Evolutionary conservation across 805 yeast genomes (phyloP), one percentile per base, ranked within the genome.

Genomic region (Candida easanensis): DNA sequence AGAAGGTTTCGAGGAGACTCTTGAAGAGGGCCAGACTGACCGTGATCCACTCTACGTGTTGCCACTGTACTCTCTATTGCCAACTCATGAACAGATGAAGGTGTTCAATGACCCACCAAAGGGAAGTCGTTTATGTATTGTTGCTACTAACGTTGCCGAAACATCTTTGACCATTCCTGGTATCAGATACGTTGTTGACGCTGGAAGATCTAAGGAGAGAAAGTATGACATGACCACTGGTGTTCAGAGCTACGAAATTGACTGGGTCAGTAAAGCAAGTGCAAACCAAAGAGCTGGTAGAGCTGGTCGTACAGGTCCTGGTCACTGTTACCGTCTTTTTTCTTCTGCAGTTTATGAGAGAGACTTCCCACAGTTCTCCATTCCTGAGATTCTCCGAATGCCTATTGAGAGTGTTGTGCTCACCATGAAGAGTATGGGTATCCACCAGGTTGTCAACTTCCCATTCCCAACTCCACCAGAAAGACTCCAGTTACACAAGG

Each of bases 221-320:
- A 80, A 79, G 48, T 88, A 70, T 57, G 84, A 90, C 50, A 85
- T 84, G 51, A 81, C 79, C 23, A 86, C 88, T 11, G 95, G 96
- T 3, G 95, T 93, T 26, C 98, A 91, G 65, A 85, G 95, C 46
- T 95, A 85, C 64, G 93, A 87, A 57, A 74, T 93, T 38, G 84
- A 79, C 42, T 93, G 97, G 97, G 73, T 90, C 4, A 84, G 96
- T 36, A 89, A 93, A 56, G 99, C 99, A 2, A 84, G 96, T 46
- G 91, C 98, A 0, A 93, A 80, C 52, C 99, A 93, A 70, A 77
- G 99, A 68, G 69, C 95, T 16, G 98, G 98, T 60, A 82, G 98
- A 71, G 98, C 98, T 39, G 98, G 97, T 61, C 83, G 98, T 74
- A 90, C 97, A 0, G 99, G 98, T 0, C 97, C 99, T 0, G 99